Evolutionary conservation across 192 early-diverging fungal genomes (phyloP).

Genomic region (Linnemannia hyalina): DNA sequence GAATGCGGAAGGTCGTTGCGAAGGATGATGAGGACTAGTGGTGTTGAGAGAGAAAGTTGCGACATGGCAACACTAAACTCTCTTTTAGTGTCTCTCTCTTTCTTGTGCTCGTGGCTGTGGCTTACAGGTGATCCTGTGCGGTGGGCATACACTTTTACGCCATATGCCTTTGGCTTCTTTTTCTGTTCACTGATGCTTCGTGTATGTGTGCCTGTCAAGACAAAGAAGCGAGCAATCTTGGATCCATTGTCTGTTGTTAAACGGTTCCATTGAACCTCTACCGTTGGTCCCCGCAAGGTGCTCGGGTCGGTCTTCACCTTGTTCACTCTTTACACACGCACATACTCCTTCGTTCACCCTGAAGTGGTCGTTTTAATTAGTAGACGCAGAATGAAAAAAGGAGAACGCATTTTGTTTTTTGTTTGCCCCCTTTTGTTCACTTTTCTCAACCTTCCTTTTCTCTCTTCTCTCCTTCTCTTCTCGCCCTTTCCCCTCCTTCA

Average conservation of each 20-base stretch:
- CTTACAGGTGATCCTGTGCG: not conserved
- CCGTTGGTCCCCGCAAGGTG: no score
- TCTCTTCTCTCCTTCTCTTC: not conserved
- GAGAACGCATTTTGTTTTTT: constrained; percentile 2
- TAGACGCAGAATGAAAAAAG: not conserved
- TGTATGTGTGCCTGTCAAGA: no score
- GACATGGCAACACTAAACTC: not conserved
- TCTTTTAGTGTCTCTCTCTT: not conserved
- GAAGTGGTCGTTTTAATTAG: not conserved
- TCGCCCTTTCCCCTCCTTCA: not conserved
- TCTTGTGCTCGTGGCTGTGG: constrained; percentile 6
- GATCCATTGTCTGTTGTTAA: not conserved
- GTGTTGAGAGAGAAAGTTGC: not conserved
- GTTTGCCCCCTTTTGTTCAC: not conserved
- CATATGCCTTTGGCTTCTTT: not conserved
- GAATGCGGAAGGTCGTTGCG: not conserved
- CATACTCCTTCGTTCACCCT: not conserved
- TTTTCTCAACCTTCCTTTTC: not conserved
- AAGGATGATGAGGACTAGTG: not conserved
- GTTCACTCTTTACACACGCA: not conserved
- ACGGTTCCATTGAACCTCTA: not conserved
- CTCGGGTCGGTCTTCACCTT: not conserved
- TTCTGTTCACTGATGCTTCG: no score
- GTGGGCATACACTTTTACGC: not conserved
- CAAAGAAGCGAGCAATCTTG: no score